Evolutionary conservation across 768 basidiomycete genomes (phyloP).

Genomic region (Jaapia argillacea): DNA sequence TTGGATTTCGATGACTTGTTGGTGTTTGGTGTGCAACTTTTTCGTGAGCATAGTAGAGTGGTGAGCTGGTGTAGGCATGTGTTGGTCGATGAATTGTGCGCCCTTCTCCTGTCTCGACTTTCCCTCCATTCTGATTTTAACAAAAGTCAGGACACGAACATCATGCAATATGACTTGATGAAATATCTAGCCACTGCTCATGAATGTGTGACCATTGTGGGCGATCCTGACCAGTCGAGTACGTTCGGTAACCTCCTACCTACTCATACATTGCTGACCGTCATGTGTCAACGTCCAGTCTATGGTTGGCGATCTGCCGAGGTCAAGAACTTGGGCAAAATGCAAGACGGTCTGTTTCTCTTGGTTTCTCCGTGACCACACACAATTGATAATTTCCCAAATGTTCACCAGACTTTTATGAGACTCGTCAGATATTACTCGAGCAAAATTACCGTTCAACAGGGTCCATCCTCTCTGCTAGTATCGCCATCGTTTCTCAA

Average conservation of each 20-base stretch:
- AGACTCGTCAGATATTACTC: slow-evolving; percentile 58
- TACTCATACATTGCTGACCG: not conserved
- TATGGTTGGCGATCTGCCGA: slow-evolving; percentile 87
- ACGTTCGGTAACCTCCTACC: slow-evolving; percentile 9
- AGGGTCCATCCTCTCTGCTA: slow-evolving; percentile 58
- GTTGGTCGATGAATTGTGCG: slow-evolving; percentile 77
- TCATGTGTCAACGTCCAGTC: slow-evolving; percentile 26
- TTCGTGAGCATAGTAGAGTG: slow-evolving; percentile 36
- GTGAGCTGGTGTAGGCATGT: slow-evolving; percentile 57
- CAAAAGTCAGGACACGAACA: slow-evolving; percentile 69
- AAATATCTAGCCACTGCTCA: slow-evolving; percentile 42
- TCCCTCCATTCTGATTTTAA: not conserved
- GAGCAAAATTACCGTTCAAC: slow-evolving; percentile 88
- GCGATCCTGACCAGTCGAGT: slow-evolving; percentile 90
- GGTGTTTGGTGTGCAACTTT: slow-evolving; percentile 59
- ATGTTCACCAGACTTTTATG: slow-evolving; percentile 45
- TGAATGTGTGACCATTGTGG: slow-evolving; percentile 67
- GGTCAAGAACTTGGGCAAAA: slow-evolving; percentile 60
- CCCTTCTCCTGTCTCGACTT: slow-evolving; percentile 6
- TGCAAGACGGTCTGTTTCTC: slow-evolving; percentile 50
- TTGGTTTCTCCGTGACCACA: too few species aligned
- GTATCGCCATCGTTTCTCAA: slow-evolving; percentile 74
- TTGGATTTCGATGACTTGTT: slow-evolving; percentile 87
- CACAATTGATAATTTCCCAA: slow-evolving; percentile 1
- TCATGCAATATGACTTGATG: slow-evolving; percentile 76